Base-by-base conservation (phyloP, 1,139 yeast species). In the Suhomyces bolitotheri region DNA sequence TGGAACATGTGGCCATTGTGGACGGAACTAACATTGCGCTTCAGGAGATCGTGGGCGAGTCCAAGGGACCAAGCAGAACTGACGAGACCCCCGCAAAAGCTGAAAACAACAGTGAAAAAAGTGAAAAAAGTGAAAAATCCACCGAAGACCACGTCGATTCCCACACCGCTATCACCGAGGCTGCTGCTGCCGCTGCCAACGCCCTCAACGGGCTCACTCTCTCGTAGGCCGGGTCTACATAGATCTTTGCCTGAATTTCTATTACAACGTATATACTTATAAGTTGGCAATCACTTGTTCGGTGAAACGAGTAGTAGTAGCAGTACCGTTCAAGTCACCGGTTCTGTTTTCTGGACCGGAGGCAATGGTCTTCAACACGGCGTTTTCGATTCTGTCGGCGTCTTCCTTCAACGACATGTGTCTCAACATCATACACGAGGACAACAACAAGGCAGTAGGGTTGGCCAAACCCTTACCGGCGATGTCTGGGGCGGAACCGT, bases 351-450 rank as follows among this genome's bases (percentile, higher is more conserved):
- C 94, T 51, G 89, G 80, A 56, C 97, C 96, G 34, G 96, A 85
- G 48, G 97, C 97, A 61, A 92, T 85, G 53, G 97, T 88, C 58
- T 77, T 78, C 62, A 89, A 78, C 41, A 90, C 96, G 44, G 98
- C 97, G 52, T 64, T 67, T 73, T 89, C 95, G 60, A 92, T 88
- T 64, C 71, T 76, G 62, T 78, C 83, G 54, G 97, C 97, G 54
- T 82, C 78, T 29, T 74, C 71, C 63, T 77, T 74, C 66, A 92
- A 78, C 38, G 87, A 82, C 97, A 92, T 89, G 76, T 92, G 97
- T 76, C 95, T 86, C 78, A 92, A 83, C 97, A 92, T 90, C 97
- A 92, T 90, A 60, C 89, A 89, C 35, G 97, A 90, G 33, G 97
- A 88, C 63, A 92, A 78, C 63, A 92, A 76, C 62, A 92, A 72